These are phyloP conservation scores for Colletotrichum karsti DNA, from an alignment of 2,329 filamentous ascomycete species.

Conservation along the genomic window DNA sequence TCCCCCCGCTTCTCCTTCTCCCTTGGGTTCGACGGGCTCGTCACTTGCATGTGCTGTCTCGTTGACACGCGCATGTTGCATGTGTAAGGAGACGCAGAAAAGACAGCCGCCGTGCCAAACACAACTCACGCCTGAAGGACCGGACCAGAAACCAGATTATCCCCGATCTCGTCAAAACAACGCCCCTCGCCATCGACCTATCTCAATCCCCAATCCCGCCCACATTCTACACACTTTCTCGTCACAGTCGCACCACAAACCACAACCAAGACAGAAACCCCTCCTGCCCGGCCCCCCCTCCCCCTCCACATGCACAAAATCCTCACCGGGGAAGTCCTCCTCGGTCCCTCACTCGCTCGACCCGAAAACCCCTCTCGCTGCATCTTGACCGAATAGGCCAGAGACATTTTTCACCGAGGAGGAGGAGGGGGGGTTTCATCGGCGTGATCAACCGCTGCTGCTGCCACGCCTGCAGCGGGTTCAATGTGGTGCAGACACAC, in stretches of 20 bases:
- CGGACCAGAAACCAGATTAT: background rate
- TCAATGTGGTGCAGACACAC: slow-evolving; percentile 11
- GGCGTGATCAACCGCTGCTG: slow-evolving; percentile 8
- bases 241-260: background rate
- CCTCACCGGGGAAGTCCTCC: too few species aligned
- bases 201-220: slow-evolving; percentile 7
- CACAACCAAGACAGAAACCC: background rate
- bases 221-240: too few species aligned
- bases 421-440: too few species aligned
- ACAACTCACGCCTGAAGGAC: background rate
- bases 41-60: slow-evolving; percentile 20
- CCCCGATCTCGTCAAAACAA: background rate
- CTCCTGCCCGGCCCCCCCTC: background rate
- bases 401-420: background rate
- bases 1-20: slow-evolving; percentile 7
- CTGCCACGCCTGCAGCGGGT: slow-evolving; percentile 13
- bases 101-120: background rate
- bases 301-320: background rate
- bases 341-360: background rate
- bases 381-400: slow-evolving; percentile 15
- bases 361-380: slow-evolving; percentile 18
- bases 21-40: background rate
- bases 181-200: background rate
- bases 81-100: background rate
- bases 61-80: slow-evolving; percentile 1